Conservation (phyloP, 352 stramenopile species). For the Peronospora farinosa region DNA sequence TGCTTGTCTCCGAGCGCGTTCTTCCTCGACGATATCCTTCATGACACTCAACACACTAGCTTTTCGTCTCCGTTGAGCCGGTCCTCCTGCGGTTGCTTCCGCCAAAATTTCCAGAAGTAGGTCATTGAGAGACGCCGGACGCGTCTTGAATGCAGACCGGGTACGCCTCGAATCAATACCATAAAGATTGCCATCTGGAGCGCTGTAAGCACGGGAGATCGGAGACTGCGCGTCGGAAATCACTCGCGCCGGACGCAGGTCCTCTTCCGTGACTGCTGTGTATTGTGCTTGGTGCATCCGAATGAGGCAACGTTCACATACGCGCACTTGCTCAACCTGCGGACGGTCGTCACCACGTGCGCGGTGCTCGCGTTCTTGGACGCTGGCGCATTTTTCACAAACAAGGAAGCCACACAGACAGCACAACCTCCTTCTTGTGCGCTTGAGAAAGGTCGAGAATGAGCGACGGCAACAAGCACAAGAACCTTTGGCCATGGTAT, state of each 20-base stretch:
- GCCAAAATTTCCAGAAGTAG: slow-evolving; percentile 33
- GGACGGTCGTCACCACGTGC: slow-evolving; percentile 23
- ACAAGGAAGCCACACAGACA: slow-evolving; percentile 47
- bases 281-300: slow-evolving; percentile 40
- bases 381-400: slow-evolving; percentile 40
- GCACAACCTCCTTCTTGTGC: slow-evolving; percentile 31
- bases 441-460: slow-evolving; percentile 30
- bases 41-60: slow-evolving; percentile 37
- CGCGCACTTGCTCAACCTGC: slow-evolving; percentile 35
- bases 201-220: slow-evolving; percentile 10
- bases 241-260: slow-evolving; percentile 28
- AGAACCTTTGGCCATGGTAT: slow-evolving; percentile 17
- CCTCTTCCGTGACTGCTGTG: slow-evolving; percentile 32
- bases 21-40: slow-evolving; percentile 38
- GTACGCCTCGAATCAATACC: slow-evolving; percentile 9
- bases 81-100: slow-evolving; percentile 16
- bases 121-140: slow-evolving; percentile 27
- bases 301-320: slow-evolving; percentile 41
- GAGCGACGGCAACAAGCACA: slow-evolving; percentile 43
- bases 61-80: slow-evolving; percentile 26
- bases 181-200: slow-evolving; percentile 17
- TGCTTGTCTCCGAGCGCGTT: slow-evolving; percentile 25
- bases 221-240: slow-evolving; percentile 20
- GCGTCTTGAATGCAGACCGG: slow-evolving; percentile 19
- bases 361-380: slow-evolving; percentile 35